These are phyloP conservation scores for Cephaloascus albidus DNA, from an alignment of 805 yeast species.

Conservation along the genomic window DNA sequence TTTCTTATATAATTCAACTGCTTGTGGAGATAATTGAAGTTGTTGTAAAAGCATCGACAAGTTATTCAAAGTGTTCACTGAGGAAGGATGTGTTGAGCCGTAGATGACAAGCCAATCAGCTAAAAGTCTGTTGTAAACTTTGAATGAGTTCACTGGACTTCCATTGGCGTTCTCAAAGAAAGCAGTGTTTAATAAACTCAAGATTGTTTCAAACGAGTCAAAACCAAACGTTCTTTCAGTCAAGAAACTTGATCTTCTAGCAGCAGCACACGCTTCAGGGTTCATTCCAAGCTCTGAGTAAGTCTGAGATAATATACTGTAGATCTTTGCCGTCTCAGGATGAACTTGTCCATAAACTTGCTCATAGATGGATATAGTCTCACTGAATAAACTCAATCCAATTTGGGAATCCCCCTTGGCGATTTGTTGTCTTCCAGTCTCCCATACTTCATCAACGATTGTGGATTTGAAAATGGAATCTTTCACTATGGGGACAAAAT, in stretches of 20 bases:
- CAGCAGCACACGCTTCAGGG: slow-evolving; percentile 51
- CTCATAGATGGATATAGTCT: slow-evolving; percentile 65
- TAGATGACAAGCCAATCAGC: slow-evolving; percentile 48
- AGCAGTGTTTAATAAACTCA: slow-evolving; percentile 68
- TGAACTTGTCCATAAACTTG: slow-evolving; percentile 80
- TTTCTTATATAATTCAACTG: slow-evolving; percentile 42
- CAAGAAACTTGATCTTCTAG: slow-evolving; percentile 62
- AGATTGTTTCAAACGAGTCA: slow-evolving; percentile 69
- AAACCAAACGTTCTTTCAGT: slow-evolving; percentile 75
- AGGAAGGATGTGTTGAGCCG: slow-evolving; percentile 62
- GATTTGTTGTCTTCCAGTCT: slow-evolving; percentile 42
- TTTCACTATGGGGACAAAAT: slow-evolving; percentile 70
- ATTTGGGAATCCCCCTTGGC: slow-evolving; percentile 34
- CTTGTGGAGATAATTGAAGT: slow-evolving; percentile 33
- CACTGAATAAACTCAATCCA: slow-evolving; percentile 58
- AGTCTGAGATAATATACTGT: slow-evolving; percentile 54
- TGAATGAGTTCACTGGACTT: slow-evolving; percentile 50
- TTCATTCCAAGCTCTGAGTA: slow-evolving; percentile 51
- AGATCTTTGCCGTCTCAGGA: slow-evolving; percentile 66
- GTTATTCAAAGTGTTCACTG: slow-evolving; percentile 53
- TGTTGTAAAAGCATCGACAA: slow-evolving; percentile 51
- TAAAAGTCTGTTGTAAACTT: slow-evolving; percentile 51
- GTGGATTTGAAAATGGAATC: slow-evolving; percentile 58
- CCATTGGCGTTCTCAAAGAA: slow-evolving; percentile 56
- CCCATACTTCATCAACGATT: slow-evolving; percentile 68